A percentile compares a stretch with the other conserved stretches of the same genome.
phyloP scores from a whole-genome alignment of 495 filamentous ascomycete genomes.

The Neurospora terricola region DNA sequence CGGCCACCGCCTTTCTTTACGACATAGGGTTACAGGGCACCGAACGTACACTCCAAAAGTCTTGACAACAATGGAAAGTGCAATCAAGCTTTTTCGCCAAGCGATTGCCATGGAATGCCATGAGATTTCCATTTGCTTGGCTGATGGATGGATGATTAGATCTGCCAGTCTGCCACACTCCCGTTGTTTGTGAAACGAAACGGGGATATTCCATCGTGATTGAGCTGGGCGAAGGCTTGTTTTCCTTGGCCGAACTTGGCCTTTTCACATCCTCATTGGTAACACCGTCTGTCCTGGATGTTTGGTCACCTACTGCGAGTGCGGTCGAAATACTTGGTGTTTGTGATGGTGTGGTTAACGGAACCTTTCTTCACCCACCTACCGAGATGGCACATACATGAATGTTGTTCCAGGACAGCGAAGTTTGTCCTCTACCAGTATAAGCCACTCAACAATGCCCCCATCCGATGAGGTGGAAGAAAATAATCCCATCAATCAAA shows the following conservation, averaged over 20 bases:
- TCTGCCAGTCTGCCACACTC: background rate
- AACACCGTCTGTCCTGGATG: background rate
- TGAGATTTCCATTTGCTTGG: background rate
- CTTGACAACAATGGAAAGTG: background rate
- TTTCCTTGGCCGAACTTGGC: background rate
- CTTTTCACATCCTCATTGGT: background rate
- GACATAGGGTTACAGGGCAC: background rate
- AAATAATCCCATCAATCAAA: background rate
- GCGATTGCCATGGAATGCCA: background rate
- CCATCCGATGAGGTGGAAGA: background rate
- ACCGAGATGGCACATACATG: background rate
- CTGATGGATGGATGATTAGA: background rate
- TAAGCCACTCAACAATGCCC: background rate
- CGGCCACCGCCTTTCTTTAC: background rate
- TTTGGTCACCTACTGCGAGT: too few relatives aligned
- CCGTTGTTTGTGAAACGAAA: too few relatives aligned
- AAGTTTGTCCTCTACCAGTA: background rate
- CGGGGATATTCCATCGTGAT: background rate
- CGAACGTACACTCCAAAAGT: background rate
- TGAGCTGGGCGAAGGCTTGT: background rate
- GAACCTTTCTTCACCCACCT: background rate
- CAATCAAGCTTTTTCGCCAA: background rate
- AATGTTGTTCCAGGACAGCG: too few relatives aligned
- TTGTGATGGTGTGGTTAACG: background rate
- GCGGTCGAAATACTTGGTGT: too few relatives aligned